Base-by-base conservation (phyloP, 179 eudicot genomes). In the Camellia oleifera region DNA sequence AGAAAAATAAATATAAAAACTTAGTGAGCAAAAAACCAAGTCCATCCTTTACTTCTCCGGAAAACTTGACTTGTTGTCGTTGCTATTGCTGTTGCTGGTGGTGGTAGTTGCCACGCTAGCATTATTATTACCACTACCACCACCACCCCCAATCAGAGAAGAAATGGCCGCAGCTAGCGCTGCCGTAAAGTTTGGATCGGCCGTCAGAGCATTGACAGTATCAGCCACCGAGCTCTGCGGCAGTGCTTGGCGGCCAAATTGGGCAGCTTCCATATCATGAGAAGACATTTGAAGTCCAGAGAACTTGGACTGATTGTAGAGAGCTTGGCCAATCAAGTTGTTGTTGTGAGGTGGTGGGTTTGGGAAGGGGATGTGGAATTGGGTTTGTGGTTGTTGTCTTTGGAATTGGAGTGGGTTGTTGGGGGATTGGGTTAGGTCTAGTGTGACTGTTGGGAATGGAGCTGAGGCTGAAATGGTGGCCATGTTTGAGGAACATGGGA, bases 401-500 rank as follows among this genome's bases (percentile, higher is more conserved):
- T 88, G 96, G 61, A 84, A 77, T 45, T 88, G 97, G 14, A 87
- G 87, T 2, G 92, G 91, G 78, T 87, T 69, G 73, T 42, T 88
- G n/a, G 91, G 94, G 65, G 85, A 79, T 75, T 92, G 92, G 7
- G 99, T 95, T 9, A 95, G 83, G 91, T 95, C 99, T 42, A 95
- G 66, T 72, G 99, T 92, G 15, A 95, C 97, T 10, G 98, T 95
- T n/a, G 99, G 99, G 54, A 94, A 95, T 7, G 98, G 99, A 4
- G 99, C 97, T 0, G 99, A 91, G 32, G 99, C 99, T 1, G 99
- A 95, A 9, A 95, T 95, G 17, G 99, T 89, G 12, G 98, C 98
- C 90, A 92, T 87, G 83, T 88, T 90, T n/a, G 99, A 84, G 52
- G 97, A 87, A 81, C 91, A 89, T 23, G 99, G 92, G 77, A 93